Base-by-base conservation (phyloP, 805 yeast species). In the Huiozyma sinensis region DNA sequence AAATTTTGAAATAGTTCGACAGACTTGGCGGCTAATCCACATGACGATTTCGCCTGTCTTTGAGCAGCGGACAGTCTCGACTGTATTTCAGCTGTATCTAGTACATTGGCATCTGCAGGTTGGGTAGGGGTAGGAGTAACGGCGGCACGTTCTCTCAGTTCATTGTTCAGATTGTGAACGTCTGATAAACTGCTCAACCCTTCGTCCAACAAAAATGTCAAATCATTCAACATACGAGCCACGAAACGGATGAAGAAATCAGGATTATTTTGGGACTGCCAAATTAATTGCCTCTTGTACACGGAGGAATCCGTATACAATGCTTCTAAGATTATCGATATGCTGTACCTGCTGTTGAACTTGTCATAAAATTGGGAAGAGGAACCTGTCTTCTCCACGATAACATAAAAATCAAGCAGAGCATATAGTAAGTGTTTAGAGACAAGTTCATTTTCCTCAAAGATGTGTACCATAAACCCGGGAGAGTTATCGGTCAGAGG, bases 331-430 rank as follows among this genome's bases (percentile, higher is more conserved):
- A 92, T 82, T 39, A 76, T 76, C 0, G 96, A 83, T 29, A 92
- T 85, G 58, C 86, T 82, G 63, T 79, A 90, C 61, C 98, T 75
- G 38, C 86, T 77, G 61, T 87, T 89, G 67, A 92, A 92, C 65
- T 92, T 92, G 63, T 92, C 99, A 62, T 90, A 90, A 59, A 90
- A 92, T 64, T 92, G 97, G 0, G 94, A 79, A 6, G 90, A 81
- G 1, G 96, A 83, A 7, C 98, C 98, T 0, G 98, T 92, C 56
- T 85, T 88, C 61, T 92, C 99, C 41, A 90, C 89, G 72, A 85
- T 86, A 33, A 92, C 95, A 61, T 90, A 92, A 49, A 88, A 83
- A 54, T 87, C 94, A 64, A 92, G 72, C 45, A 92, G 70, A 0
- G 95, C 83, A 55, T 85, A 88, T 45, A 92, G 68, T 49, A 92